Base-by-base conservation (phyloP, 768 basidiomycete species). In the Cantharellus cinnabarinus region DNA sequence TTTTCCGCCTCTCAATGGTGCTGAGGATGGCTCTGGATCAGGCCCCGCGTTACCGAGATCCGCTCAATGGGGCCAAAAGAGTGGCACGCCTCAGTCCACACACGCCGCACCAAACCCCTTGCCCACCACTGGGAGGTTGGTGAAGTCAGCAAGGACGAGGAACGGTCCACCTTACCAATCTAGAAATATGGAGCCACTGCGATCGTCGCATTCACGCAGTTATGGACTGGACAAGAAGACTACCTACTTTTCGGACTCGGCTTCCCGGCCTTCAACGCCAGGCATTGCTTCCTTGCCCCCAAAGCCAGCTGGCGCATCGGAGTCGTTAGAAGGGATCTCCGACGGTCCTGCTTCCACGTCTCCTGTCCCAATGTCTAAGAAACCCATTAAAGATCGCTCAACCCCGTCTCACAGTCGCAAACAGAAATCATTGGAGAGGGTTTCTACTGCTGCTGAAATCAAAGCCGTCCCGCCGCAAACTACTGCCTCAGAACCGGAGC, bases 31-130 rank as follows among this genome's bases (percentile, higher is more conserved):
- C 20, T 66, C 51, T 56, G 59, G 60, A 39, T 15, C 34, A 67
- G 66, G 63, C 39, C 38, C 71, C 65, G 79, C 77, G 51, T 71
- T 90, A 51, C 89, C 89, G 58, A 81, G 73, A 7, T 70, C 72
- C 7, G 75, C 75, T 3, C 71, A 72, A 38, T 76, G 75, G 75
- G 75, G 72, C 0, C 70, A 67, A 54, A 70, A 68, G 56, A 65
- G 65, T 14, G 52, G 52, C 35, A 54, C 52, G 7, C 52, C 52
- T 10, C 14, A 14, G 52, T 14, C 35, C 14, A 37, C 35, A 7
- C 10, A 10, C 7, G 52, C 52, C 35, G 14, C 52, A 7, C 7
- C 52, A 37, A 54, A 48, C 4, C 29, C 4, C 38, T 38, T 41
- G 41, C 39, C 61, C 20, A n/a, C 50, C 15, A 10, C 40, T 10